These are phyloP conservation scores for Xylariaceae sp. DNA, from an alignment of 2,329 filamentous ascomycete species.

Conservation along the genomic window DNA sequence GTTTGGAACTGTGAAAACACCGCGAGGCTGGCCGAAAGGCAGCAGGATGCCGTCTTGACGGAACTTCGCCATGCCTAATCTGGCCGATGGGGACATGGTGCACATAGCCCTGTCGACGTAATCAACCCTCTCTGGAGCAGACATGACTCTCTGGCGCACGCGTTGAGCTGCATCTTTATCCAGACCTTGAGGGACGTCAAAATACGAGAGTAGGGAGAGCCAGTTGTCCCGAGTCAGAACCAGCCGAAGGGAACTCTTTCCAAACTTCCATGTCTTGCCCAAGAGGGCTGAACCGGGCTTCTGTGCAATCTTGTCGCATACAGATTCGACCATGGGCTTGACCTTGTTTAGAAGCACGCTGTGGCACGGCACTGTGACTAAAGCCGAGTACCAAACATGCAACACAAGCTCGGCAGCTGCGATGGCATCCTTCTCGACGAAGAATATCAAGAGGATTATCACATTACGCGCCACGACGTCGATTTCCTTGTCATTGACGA, in stretches of 20 bases:
- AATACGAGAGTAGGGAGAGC: constrained; percentile 13
- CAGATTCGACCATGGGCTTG: constrained; percentile 11
- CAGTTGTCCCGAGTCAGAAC: constrained; percentile 13
- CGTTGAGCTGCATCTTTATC: background rate
- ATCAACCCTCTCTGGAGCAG: constrained; percentile 10
- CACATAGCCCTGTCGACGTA: background rate
- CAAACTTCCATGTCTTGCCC: constrained; percentile 20
- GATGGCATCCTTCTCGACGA: constrained; percentile 7
- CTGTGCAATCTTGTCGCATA: constrained; percentile 18
- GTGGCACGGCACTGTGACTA: constrained; percentile 7
- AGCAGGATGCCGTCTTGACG: constrained; percentile 17
- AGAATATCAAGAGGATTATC: constrained; percentile 15
- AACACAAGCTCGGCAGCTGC: constrained; percentile 11
- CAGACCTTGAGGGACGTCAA: constrained; percentile 12
- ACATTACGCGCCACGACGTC: constrained; percentile 16
- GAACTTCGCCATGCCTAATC: constrained; percentile 11
- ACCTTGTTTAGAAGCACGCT: constrained; percentile 3
- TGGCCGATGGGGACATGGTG: constrained; percentile 1
- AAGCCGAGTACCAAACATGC: constrained; percentile 20
- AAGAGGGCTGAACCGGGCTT: constrained; percentile 3
- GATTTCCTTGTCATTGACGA: constrained; percentile 10
- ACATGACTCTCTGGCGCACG: constrained; percentile 3
- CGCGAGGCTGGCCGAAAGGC: constrained; percentile 15
- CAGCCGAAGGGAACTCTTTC: constrained; percentile 9
- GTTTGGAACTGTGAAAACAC: constrained; percentile 15